Evolutionary conservation across 1,284 basidiomycete genomes (phyloP).

Genomic region (Spongiforma sp.): DNA sequence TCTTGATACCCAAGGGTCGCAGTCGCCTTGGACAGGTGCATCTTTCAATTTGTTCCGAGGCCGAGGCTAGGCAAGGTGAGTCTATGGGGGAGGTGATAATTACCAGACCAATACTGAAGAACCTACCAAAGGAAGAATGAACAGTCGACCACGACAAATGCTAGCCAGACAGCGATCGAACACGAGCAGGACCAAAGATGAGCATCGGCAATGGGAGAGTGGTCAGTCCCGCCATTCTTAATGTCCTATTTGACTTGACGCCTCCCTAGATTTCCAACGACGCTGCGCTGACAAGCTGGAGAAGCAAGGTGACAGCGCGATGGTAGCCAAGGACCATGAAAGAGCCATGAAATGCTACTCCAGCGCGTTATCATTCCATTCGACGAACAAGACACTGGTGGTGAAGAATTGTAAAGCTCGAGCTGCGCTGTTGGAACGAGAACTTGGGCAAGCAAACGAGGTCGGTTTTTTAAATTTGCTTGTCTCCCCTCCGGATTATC

Average conservation of each 20-base stretch:
- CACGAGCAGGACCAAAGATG: no score
- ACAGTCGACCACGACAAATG: no score
- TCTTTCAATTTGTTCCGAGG: no score
- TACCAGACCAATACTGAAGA: no score
- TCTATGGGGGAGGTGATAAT: no score
- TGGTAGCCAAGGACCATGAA: not conserved
- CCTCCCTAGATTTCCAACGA: not conserved
- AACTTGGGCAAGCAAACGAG: not conserved
- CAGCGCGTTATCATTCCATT: not conserved
- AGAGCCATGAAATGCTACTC: not conserved
- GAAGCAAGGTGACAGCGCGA: not conserved
- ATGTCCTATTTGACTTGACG: not conserved
- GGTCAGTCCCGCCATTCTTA: no score
- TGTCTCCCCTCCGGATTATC: not conserved
- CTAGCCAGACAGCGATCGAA: no score
- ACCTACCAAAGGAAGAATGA: no score
- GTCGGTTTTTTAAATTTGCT: not conserved
- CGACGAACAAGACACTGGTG: not conserved
- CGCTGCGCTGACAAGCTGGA: not conserved
- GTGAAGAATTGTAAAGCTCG: not conserved
- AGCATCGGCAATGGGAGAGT: no score
- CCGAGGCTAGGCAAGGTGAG: no score
- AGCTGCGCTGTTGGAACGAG: not conserved
- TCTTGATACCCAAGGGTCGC: no score
- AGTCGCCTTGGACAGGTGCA: no score